Percentiles rank a stretch among this genome's conserved stretches.
Evolutionary conservation across 1,139 yeast genomes (phyloP).

Genomic region (Blastobotrys buckinghamii): DNA sequence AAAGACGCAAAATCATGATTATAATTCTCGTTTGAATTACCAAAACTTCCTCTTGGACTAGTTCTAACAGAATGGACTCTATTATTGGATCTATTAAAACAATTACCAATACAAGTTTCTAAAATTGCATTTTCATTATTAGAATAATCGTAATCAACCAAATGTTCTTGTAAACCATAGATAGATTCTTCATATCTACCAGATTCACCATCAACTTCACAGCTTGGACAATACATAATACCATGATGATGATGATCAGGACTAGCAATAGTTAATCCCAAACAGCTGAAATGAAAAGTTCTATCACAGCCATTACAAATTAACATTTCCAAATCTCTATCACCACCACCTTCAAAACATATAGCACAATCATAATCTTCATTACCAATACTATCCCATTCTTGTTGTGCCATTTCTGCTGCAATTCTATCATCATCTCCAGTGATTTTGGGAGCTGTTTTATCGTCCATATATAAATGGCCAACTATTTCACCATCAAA

Average conservation of each 20-base stretch:
- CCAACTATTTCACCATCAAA: constrained; percentile 16
- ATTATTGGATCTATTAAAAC: neutral
- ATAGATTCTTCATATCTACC: constrained; percentile 10
- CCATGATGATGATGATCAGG: constrained; percentile 29
- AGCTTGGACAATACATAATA: constrained; percentile 32
- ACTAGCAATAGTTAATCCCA: constrained; percentile 24
- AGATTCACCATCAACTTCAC: constrained; percentile 22
- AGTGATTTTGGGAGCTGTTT: constrained; percentile 13
- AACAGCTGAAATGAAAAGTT: constrained; percentile 30
- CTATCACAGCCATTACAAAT: constrained; percentile 31
- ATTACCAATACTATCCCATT: constrained; percentile 12
- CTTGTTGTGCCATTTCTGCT: constrained; percentile 13
- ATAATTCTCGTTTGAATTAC: neutral
- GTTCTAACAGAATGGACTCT: neutral
- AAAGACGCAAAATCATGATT: neutral
- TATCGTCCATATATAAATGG: constrained; percentile 18
- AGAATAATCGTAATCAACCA: neutral
- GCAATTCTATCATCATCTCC: constrained; percentile 11
- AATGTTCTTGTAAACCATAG: neutral
- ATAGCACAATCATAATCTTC: constrained; percentile 25
- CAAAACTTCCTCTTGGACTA: neutral
- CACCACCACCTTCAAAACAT: constrained; percentile 26
- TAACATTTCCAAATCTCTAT: constrained; percentile 28
- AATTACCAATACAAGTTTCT: neutral
- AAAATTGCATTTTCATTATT: neutral